Conservation (phyloP, 2,329 filamentous ascomycete species). For the Neocatenulostroma microsporum region DNA sequence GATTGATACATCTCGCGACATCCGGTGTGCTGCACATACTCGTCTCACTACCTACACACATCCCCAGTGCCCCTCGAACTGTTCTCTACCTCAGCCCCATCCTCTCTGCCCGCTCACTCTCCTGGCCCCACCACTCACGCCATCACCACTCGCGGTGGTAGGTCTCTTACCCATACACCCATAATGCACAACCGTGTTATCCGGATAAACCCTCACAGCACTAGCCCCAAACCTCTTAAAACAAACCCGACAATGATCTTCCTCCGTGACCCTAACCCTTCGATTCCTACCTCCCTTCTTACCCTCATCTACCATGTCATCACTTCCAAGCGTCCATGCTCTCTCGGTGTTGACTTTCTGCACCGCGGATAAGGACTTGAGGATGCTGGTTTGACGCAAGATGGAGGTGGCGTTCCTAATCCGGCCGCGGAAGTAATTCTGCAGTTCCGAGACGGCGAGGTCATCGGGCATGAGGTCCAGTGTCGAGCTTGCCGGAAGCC, state of each 20-base stretch:
- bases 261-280: conserved; percentile 75
- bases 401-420: conserved; percentile 79
- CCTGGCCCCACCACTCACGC: background rate
- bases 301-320: conserved; percentile 49
- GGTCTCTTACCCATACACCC: conserved; percentile 33
- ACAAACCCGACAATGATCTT: conserved; percentile 83
- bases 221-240: conserved; percentile 87
- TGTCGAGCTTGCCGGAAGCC: conserved; percentile 79
- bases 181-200: conserved; percentile 47
- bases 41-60: too few relatives aligned
- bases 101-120: conserved; percentile 4
- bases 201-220: conserved; percentile 81
- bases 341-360: conserved; percentile 72
- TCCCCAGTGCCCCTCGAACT: background rate
- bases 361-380: conserved; percentile 67
- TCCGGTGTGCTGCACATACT: background rate
- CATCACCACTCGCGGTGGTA: background rate
- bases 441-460: conserved; percentile 69
- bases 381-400: conserved; percentile 71
- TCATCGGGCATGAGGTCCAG: conserved; percentile 75
- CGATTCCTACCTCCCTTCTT: conserved; percentile 46
- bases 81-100: conserved; percentile 5
- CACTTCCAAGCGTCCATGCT: conserved; percentile 65
- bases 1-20: background rate
- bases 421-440: conserved; percentile 84